Evolutionary conservation across 1,139 yeast species (phyloP), one percentile per base, ranked within the genome.

Genomic region (Tardiomyces depauwii): DNA sequence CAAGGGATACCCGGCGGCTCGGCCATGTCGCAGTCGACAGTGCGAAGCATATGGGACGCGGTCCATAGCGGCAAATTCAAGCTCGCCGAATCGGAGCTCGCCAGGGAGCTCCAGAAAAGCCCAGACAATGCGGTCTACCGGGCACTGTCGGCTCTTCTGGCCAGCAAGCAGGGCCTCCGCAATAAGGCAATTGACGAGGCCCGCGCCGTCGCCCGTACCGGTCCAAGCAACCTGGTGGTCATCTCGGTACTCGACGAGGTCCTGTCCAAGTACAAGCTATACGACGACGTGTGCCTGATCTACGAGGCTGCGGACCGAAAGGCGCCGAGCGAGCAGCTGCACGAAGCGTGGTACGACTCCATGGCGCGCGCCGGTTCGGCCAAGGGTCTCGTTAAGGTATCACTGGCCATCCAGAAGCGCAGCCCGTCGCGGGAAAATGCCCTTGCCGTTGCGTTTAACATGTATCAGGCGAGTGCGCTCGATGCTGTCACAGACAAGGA

Each of bases 191-290:
- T 74, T 13, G 60, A 62, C 13, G 63, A 66, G 32, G 73, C 76
- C 28, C 52, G 63, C 7, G 60, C 64, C n/a, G 66, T 80, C 12
- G 60, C 74, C 46, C 60, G 62, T 1, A 66, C 68, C 45, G 66
- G 62, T 2, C 85, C 87, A 1, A 73, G 73, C 46, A 85, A 81
- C 52, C 70, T 75, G 2, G 68, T 70, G 16, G 67, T 84, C 0
- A 60, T 80, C 39, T 68, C 67, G n/a, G 53, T 78, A 7, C 59
- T 83, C 12, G 46, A 45, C 2, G 53, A 53, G 2, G 47, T 44
- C n/a, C 40, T 51, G 18, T 33, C 40, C 23, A 36, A 39, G 30
- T 49, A 50, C 41, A 49, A 57, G 25, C 45, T 40, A 23, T 42
- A 42, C 1, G 53, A 47, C 21, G 53, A 55, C 33, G 70, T 77